Evolutionary conservation across 306 rosid genomes (phyloP).

Genomic region (Lathyrus aphaca): DNA sequence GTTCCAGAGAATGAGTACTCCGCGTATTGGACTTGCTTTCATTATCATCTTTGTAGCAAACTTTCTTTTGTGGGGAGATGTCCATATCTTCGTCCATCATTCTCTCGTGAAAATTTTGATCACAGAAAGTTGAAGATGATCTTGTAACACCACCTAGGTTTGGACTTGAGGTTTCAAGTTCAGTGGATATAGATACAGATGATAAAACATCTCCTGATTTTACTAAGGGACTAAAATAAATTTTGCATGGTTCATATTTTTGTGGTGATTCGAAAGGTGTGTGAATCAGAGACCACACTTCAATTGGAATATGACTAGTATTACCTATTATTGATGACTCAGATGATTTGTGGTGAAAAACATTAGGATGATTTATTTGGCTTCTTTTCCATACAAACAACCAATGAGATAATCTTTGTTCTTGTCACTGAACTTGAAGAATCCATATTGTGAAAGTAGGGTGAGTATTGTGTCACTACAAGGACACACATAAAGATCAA

Average conservation of each 20-base stretch:
- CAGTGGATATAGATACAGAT: background rate
- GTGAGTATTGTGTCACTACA: background rate
- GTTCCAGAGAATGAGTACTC: background rate
- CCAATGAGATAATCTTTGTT: slow-evolving; percentile 1
- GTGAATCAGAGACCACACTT: no score
- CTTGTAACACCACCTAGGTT: background rate
- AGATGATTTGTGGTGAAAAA: background rate
- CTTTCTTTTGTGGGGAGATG: background rate
- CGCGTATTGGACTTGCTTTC: no score
- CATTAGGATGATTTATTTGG: background rate
- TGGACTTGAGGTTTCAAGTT: background rate
- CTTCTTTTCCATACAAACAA: slow-evolving; percentile 11
- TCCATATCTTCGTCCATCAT: background rate
- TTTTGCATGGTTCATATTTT: background rate
- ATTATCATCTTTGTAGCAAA: background rate
- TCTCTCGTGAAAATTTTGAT: background rate
- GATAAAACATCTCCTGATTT: background rate
- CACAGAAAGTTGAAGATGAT: background rate
- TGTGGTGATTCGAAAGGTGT: background rate
- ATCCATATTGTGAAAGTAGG: background rate
- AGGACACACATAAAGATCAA: slow-evolving; percentile 25
- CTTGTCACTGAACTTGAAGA: background rate
- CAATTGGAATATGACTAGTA: no score
- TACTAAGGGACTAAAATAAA: background rate
- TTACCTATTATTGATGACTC: no score